A percentile compares a stretch with the other conserved stretches of the same genome.
Evolutionary conservation across 805 yeast species (phyloP).

Genomic region (Nakazawaea pomicola): DNA sequence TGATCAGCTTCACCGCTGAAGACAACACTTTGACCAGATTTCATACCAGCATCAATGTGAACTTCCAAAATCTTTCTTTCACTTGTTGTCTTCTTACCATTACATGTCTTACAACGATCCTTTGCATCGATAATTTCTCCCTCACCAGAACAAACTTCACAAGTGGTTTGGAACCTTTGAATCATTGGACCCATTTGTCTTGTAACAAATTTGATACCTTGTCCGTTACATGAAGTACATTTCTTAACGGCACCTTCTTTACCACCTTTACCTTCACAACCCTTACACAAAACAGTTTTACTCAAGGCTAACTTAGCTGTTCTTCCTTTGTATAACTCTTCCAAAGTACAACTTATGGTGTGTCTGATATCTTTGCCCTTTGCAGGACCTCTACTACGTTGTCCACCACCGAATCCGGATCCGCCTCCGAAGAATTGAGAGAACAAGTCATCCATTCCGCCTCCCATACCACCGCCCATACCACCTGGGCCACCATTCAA

Average conservation of each 20-base stretch:
- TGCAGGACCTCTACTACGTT: slow-evolving; percentile 76
- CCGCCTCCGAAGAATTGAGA: slow-evolving; percentile 60
- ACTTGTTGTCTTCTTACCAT: slow-evolving; percentile 78
- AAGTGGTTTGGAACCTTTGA: slow-evolving; percentile 93
- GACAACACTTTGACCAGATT: slow-evolving; percentile 83
- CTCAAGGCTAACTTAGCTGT: slow-evolving; percentile 90
- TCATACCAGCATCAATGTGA: slow-evolving; percentile 96
- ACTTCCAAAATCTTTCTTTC: slow-evolving; percentile 95
- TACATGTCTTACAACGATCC: slow-evolving; percentile 84
- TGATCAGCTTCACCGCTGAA: slow-evolving; percentile 98
- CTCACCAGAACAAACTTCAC: slow-evolving; percentile 88
- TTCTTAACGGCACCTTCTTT: slow-evolving; percentile 83
- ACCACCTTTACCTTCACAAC: slow-evolving; percentile 96
- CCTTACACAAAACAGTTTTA: slow-evolving; percentile 82
- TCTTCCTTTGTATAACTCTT: slow-evolving; percentile 92
- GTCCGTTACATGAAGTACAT: slow-evolving; percentile 86
- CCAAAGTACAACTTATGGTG: slow-evolving; percentile 77
- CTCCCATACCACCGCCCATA: slow-evolving; percentile 55
- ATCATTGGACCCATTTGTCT: slow-evolving; percentile 99
- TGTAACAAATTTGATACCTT: slow-evolving; percentile 85
- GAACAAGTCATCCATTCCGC: slow-evolving; percentile 46
- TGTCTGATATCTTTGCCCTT: slow-evolving; percentile 91
- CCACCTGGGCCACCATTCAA: slow-evolving; percentile 66
- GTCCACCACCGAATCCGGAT: slow-evolving; percentile 62
- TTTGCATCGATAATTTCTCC: slow-evolving; percentile 85